phyloP scores from a whole-genome alignment of 192 early-diverging fungal genomes.

The Thoreauomyces humboldtii region DNA sequence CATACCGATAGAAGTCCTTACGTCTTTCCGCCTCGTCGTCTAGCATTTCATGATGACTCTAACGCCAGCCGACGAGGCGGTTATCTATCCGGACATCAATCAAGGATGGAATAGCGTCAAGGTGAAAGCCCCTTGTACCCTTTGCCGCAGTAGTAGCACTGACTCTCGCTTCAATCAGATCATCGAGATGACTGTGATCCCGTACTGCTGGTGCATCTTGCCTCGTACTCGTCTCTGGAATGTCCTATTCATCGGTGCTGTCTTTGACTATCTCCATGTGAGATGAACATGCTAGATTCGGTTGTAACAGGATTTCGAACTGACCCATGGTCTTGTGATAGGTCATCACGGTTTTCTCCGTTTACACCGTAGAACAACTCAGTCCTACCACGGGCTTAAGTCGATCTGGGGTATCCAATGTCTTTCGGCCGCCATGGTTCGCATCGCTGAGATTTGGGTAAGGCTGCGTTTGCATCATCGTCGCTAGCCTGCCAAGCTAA shows the following conservation, averaged over 20 bases:
- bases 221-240: conserved; percentile 8
- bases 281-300: too few species aligned
- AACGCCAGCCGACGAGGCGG: too few species aligned
- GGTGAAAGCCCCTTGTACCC: too few species aligned
- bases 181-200: conserved; percentile 18
- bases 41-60: too few species aligned
- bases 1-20: too few species aligned
- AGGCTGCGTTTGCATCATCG: too few species aligned
- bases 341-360: not conserved
- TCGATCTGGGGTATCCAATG: conserved; percentile 6
- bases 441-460: conserved; percentile 18
- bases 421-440: conserved; percentile 6
- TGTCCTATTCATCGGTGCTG: conserved; percentile 1
- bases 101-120: not conserved
- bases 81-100: not conserved
- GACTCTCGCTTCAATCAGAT: too few species aligned
- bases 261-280: too few species aligned
- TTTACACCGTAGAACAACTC: not conserved
- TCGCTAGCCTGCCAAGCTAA: too few species aligned
- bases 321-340: not conserved
- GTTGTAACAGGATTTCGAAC: too few species aligned
- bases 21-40: too few species aligned
- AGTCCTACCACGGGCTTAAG: not conserved
- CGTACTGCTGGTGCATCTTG: conserved; percentile 13
- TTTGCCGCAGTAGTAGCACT: too few species aligned